Evolutionary conservation across 345 rosid species (phyloP).

Genomic region (Mercurialis annua): DNA sequence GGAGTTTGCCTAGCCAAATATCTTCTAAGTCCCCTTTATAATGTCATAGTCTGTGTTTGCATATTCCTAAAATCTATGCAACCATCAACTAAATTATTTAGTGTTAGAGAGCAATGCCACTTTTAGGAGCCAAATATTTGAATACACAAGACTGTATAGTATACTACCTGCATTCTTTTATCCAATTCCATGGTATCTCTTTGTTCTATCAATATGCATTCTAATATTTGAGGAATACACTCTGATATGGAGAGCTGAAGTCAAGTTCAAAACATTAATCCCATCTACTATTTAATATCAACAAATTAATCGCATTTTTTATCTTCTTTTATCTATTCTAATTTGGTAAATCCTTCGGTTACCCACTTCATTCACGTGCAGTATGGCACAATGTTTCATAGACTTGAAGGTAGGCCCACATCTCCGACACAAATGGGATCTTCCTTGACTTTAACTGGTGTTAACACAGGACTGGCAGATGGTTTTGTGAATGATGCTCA

Average conservation of each 20-base stretch:
- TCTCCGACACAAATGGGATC: slow-evolving; percentile 39
- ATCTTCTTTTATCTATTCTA: background rate
- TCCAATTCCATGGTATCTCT: no score
- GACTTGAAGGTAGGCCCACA: slow-evolving; percentile 41
- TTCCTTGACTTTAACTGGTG: slow-evolving; percentile 38
- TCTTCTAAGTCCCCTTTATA: background rate
- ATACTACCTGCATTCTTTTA: no score
- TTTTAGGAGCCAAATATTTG: no score
- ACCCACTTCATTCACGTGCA: slow-evolving; percentile 28
- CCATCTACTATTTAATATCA: background rate
- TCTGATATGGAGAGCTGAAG: no score
- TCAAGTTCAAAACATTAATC: background rate
- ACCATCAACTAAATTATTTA: no score
- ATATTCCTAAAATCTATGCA: no score
- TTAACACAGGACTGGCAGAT: slow-evolving; percentile 29
- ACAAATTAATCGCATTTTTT: background rate
- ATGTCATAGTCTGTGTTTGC: no score
- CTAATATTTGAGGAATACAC: no score
- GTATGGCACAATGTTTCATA: slow-evolving; percentile 44
- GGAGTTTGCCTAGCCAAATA: slow-evolving; percentile 5
- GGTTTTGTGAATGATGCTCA: slow-evolving; percentile 39
- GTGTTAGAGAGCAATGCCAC: no score
- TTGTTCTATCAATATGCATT: no score
- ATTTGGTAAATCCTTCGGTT: background rate
- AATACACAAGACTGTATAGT: no score